A percentile compares a stretch with the other conserved stretches of the same genome.
Evolutionary conservation across 768 basidiomycete species (phyloP).

Genomic region (Hericium rajendrae): DNA sequence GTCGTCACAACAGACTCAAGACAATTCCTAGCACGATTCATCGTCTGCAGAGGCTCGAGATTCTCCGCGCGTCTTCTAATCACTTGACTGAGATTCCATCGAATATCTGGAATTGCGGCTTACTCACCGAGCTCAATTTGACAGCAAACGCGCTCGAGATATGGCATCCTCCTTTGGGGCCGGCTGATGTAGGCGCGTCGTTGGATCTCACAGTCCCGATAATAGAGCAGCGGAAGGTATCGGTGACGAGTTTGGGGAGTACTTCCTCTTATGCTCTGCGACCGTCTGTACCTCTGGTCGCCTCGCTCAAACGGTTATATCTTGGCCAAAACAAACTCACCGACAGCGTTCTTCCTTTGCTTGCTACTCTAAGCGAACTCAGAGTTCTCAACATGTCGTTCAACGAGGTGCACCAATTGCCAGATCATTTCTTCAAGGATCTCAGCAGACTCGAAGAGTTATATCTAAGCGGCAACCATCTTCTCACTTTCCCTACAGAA

Average conservation of each 20-base stretch:
- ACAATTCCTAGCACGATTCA: conserved; percentile 71
- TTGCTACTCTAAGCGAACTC: conserved; percentile 71
- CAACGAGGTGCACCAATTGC: conserved; percentile 88
- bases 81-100: conserved; percentile 67
- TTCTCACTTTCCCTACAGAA: conserved; percentile 83
- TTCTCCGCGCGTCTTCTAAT: conserved; percentile 86
- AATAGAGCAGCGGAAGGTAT: conserved; percentile 33
- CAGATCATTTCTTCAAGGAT: conserved; percentile 63
- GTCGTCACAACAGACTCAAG: conserved; percentile 81
- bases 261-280: conserved; percentile 18
- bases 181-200: conserved; percentile 5
- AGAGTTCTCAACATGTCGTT: conserved; percentile 88
- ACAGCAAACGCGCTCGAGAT: conserved; percentile 77
- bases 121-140: conserved; percentile 64
- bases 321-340: conserved; percentile 84
- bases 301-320: conserved; percentile 68
- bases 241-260: conserved; percentile 19
- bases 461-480: conserved; percentile 91
- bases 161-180: conserved; percentile 56
- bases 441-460: conserved; percentile 72
- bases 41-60: conserved; percentile 58
- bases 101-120: conserved; percentile 79
- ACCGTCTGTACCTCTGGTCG: conserved; percentile 47
- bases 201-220: conserved; percentile 6
- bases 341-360: conserved; percentile 65